Evolutionary conservation across 306 rosid species (phyloP), one percentile per base, ranked within the genome.

Genomic region (Pterocarpus santalinus): DNA sequence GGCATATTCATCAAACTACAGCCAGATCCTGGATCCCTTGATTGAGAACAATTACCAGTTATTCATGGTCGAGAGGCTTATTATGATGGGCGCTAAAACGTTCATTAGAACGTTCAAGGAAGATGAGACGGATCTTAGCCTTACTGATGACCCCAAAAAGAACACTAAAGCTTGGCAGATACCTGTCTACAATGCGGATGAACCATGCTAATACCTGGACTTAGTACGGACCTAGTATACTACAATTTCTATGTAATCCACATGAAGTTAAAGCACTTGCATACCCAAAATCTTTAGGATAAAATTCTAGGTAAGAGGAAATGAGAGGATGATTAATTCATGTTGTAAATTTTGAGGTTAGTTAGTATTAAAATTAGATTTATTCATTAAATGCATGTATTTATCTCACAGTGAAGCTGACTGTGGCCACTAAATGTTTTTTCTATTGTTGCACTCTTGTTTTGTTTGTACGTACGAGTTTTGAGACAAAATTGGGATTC

Each of bases 111-210:
- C 99, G 10, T 93, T 81, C 87, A 96, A 96, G 85, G 98, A 92
- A 88, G 92, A 82, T 38, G 91, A 86, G 49, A 79, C 87, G 8
- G 95, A 86, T 84, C 91, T 87, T 51, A 85, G 92, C 87, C 99
- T 96, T 77, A 87, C 94, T 0, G 97, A 96, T 83, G 99, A 96
- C 81, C 97, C 92, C 1, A 96, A 96, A 86, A 96, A 96, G 92
- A 96, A 92, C 85, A 92, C 94, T 22, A 96, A 92, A 81, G 65
- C 16, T 4, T 96, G 99, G 99, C 93, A 96, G 87, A 84, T 84
- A 80, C 98, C 99, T 41, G 92, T 94, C 60, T 85, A 92, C 84
- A 85, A 88, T 30, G 82, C 82, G 67, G 92, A 88, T 73, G 93
- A 90, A 85, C 82, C 69, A 73, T 84, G 92, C 79, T 89, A 87